Evolutionary conservation across 441 rosid genomes (phyloP), one percentile per base, ranked within the genome.

Genomic region (Iberis amara): DNA sequence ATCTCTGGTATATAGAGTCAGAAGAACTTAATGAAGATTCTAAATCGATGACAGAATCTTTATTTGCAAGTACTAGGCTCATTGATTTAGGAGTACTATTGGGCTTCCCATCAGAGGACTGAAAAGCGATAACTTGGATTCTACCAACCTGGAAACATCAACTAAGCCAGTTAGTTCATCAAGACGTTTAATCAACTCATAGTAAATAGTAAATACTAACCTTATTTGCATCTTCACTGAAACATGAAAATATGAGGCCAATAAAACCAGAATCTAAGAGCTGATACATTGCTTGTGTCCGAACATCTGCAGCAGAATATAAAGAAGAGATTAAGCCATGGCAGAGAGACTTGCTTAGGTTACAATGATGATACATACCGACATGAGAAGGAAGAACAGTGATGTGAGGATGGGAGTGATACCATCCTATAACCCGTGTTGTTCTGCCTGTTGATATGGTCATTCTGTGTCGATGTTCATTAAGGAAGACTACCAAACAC

Each of bases 251-350:
- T 56, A 88, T 88, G 51, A 91, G 77, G 23, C 98, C 98, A 65
- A 91, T 78, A 65, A 91, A 91, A n/a, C 98, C 98, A 55, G 98
- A 73, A 74, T 91, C 96, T 35, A 91, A 78, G 56, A 91, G 91
- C 71, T 91, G 98, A 74, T 85, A 91, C 96, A 91, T 91, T 40
- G 90, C 95, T 73, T 91, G 98, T 47, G 98, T 88, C 52, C 96
- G 79, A 61, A 91, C 96, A 82, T 88, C 98, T 91, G 83, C 70
- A 18, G 54, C 35, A 55, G 28, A 35, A 11, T 1, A 18, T 18
- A 18, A 18, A n/a, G n/a, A n/a, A n/a, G n/a, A n/a, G n/a, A n/a
- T n/a, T n/a, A n/a, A 18, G 21, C 21, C 21, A 18, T 18, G 21
- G 21, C 21, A 18, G 21, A 18, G 21, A 1, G 2, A 30, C 4